Evolutionary conservation across 2,329 filamentous ascomycete species (phyloP).

Genomic region (Penicillium rolfsii): DNA sequence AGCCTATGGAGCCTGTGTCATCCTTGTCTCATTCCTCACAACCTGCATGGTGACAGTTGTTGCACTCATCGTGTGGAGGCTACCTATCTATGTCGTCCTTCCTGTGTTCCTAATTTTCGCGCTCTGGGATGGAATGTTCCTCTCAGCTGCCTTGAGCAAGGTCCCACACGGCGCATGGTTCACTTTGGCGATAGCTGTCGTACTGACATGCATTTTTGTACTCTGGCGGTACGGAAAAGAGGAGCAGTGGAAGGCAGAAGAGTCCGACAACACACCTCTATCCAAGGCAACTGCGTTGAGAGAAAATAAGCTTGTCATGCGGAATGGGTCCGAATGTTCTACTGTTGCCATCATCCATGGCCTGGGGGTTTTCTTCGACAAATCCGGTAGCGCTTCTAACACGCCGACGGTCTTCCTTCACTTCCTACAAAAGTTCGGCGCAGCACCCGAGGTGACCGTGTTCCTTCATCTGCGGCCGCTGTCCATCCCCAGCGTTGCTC

Average conservation of each 20-base stretch:
- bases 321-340: constrained; percentile 40
- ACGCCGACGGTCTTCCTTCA: constrained; percentile 71
- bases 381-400: constrained; percentile 62
- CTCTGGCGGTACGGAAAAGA: constrained; percentile 81
- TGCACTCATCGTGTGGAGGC: constrained; percentile 71
- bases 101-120: constrained; percentile 62
- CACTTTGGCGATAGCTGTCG: constrained; percentile 65
- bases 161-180: constrained; percentile 80
- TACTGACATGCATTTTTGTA: constrained; percentile 68
- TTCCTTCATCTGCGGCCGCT: constrained; percentile 74
- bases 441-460: constrained; percentile 68
- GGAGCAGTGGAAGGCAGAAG: constrained; percentile 73
- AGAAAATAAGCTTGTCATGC: background rate
- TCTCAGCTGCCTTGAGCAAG: constrained; percentile 71
- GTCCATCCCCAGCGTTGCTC: constrained; percentile 59
- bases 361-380: constrained; percentile 77
- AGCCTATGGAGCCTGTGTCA: constrained; percentile 78
- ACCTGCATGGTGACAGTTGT: constrained; percentile 74
- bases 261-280: constrained; percentile 59
- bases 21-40: constrained; percentile 77
- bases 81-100: constrained; percentile 63
- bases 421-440: constrained; percentile 71
- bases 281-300: constrained; percentile 29
- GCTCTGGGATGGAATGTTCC: constrained; percentile 69
- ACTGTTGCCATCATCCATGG: constrained; percentile 57